Evolutionary conservation across 345 rosid species (phyloP).

Genomic region (Pseudoturritis turrita): DNA sequence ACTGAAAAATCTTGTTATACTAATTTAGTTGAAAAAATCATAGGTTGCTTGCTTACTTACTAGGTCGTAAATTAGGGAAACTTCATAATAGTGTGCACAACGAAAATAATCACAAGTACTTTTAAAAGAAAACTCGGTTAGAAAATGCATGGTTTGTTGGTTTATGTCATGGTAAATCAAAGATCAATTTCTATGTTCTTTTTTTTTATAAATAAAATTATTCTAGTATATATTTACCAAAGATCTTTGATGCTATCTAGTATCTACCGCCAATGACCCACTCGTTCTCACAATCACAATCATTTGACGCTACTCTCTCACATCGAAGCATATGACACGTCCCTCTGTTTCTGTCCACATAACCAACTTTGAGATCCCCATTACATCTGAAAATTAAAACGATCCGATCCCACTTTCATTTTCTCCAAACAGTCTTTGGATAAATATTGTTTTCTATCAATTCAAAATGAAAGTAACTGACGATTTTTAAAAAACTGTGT

Average conservation of each 20-base stretch:
- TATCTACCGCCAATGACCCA: background rate
- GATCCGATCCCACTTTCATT: background rate
- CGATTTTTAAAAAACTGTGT: background rate
- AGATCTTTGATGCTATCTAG: background rate
- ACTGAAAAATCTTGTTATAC: background rate
- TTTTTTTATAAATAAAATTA: no score
- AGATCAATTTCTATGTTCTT: background rate
- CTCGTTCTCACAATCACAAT: background rate
- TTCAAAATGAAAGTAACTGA: background rate
- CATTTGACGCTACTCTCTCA: background rate
- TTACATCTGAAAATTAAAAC: background rate
- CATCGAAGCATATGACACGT: background rate
- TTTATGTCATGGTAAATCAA: background rate
- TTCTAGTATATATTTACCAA: no score
- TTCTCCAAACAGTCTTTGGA: background rate
- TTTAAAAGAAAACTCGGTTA: no score
- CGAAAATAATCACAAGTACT: no score
- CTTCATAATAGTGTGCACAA: no score
- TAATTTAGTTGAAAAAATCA: background rate
- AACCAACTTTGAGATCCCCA: slow-evolving; percentile 13
- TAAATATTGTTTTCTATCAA: background rate
- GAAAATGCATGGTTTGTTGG: background rate
- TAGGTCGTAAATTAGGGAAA: no score
- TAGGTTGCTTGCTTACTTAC: no score
- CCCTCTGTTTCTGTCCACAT: slow-evolving; percentile 1